These are phyloP conservation scores for Penicillium digitatum DNA, from an alignment of 2,329 filamentous ascomycete genomes.

Conservation along the genomic window DNA sequence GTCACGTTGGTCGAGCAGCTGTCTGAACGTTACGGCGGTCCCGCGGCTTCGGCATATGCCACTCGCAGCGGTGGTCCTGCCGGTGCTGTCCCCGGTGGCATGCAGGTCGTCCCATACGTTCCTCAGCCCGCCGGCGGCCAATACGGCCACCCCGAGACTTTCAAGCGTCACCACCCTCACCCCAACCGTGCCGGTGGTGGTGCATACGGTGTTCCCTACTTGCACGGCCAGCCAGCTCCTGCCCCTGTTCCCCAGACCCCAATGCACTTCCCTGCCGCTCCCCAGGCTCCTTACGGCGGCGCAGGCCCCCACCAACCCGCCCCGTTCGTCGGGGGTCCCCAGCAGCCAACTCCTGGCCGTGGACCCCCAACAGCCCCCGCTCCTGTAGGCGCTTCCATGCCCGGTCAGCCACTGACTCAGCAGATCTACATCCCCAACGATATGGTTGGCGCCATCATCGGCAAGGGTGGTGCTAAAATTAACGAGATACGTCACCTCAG, in stretches of 20 bases:
- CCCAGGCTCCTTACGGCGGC: conserved; percentile 71
- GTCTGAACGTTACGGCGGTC: conserved; percentile 92
- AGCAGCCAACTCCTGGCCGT: conserved; percentile 58
- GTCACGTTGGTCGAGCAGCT: conserved; percentile 97
- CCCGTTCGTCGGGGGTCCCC: conserved; percentile 59
- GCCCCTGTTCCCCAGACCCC: conserved; percentile 58
- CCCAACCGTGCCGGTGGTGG: conserved; percentile 72
- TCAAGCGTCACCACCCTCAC: conserved; percentile 67
- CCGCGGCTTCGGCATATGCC: conserved; percentile 94
- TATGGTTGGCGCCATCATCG: conserved; percentile 98
- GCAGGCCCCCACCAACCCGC: conserved; percentile 74
- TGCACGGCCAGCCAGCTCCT: conserved; percentile 61
- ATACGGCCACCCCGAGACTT: conserved; percentile 86
- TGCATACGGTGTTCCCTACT: conserved; percentile 66
- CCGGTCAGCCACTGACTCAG: conserved; percentile 84
- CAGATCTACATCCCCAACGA: conserved; percentile 99
- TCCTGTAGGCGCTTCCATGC: conserved; percentile 69
- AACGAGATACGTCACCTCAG: conserved; percentile 97
- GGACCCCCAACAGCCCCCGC: conserved; percentile 62
- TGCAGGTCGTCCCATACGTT: conserved; percentile 98
- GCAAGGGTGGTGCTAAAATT: conserved; percentile 97
- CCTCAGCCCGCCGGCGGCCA: conserved; percentile 90
- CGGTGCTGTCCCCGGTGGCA: conserved; percentile 89
- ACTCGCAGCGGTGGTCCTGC: conserved; percentile 90
- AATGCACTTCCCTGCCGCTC: conserved; percentile 75